These are phyloP conservation scores for Pulicaria dysenterica DNA, from an alignment of 129 eudicot species.

Conservation along the genomic window DNA sequence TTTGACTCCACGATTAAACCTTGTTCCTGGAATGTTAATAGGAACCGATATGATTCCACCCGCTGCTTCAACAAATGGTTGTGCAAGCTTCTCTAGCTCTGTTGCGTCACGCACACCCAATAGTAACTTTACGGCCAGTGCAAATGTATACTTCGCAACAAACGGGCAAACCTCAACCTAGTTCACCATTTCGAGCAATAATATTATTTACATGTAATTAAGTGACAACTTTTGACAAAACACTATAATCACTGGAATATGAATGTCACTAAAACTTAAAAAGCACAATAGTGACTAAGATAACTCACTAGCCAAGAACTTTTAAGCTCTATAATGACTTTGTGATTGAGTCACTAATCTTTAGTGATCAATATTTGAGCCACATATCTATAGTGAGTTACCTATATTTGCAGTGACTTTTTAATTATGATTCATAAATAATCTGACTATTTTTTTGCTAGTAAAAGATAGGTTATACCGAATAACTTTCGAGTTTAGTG, in stretches of 20 bases:
- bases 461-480: too few species aligned
- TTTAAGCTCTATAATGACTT: too few species aligned
- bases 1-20: slow-evolving; percentile 44
- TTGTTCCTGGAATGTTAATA: slow-evolving; percentile 44
- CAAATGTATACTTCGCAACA: slow-evolving; percentile 51
- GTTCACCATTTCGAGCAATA: not conserved
- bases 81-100: slow-evolving; percentile 42
- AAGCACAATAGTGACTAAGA: too few species aligned
- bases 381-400: too few species aligned
- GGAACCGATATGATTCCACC: slow-evolving; percentile 50
- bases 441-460: too few species aligned
- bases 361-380: not conserved
- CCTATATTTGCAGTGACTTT: too few species aligned
- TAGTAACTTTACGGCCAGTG: slow-evolving; percentile 43
- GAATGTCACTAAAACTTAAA: too few species aligned
- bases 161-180: slow-evolving; percentile 48
- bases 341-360: not conserved
- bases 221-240: not conserved
- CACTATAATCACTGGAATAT: too few species aligned
- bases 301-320: too few species aligned
- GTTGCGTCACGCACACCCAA: slow-evolving; percentile 41
- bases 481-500: too few species aligned
- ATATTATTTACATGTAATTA: not conserved
- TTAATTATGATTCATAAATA: too few species aligned
- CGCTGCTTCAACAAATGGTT: slow-evolving; percentile 42